Evolutionary conservation across 2,329 filamentous ascomycete species (phyloP).

Genomic region (Colletotrichum echinochloae): DNA sequence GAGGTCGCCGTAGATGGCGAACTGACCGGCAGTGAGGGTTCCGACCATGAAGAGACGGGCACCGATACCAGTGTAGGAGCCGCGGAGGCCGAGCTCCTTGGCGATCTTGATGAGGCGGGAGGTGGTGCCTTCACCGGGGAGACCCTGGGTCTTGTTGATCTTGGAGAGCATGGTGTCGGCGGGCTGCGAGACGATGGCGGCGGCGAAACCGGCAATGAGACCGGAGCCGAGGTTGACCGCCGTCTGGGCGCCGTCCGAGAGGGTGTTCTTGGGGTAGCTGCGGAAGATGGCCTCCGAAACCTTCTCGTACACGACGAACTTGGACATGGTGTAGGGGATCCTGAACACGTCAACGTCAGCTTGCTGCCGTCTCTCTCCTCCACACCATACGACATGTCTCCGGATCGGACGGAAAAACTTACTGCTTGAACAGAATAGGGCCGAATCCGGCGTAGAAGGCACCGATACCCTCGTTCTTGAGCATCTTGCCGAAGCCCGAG

Average conservation of each 20-base stretch:
- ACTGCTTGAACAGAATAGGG: constrained; percentile 86
- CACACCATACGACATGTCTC: too few relatives aligned
- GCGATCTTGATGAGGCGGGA: constrained; percentile 88
- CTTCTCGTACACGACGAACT: constrained; percentile 95
- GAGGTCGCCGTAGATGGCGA: constrained; percentile 85
- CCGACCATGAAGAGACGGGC: constrained; percentile 75
- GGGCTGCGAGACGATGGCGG: constrained; percentile 87
- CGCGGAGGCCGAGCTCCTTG: constrained; percentile 84
- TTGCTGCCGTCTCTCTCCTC: background rate
- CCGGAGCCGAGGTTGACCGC: constrained; percentile 78
- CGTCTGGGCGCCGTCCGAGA: constrained; percentile 79
- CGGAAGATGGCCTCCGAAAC: constrained; percentile 80
- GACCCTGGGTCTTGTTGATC: constrained; percentile 95
- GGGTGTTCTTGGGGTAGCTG: constrained; percentile 75
- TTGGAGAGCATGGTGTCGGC: constrained; percentile 95
- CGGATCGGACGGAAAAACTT: too few relatives aligned
- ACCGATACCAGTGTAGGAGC: constrained; percentile 84
- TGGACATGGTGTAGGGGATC: constrained; percentile 94
- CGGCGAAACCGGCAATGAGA: constrained; percentile 77
- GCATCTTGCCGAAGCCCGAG: constrained; percentile 84
- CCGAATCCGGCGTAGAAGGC: constrained; percentile 95
- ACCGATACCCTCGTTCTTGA: constrained; percentile 83
- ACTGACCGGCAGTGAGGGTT: constrained; percentile 82
- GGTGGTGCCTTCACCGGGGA: constrained; percentile 85
- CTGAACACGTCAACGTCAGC: constrained; percentile 53